Evolutionary conservation across 2,329 filamentous ascomycete species (phyloP).

Genomic region (Xylariales sp.): DNA sequence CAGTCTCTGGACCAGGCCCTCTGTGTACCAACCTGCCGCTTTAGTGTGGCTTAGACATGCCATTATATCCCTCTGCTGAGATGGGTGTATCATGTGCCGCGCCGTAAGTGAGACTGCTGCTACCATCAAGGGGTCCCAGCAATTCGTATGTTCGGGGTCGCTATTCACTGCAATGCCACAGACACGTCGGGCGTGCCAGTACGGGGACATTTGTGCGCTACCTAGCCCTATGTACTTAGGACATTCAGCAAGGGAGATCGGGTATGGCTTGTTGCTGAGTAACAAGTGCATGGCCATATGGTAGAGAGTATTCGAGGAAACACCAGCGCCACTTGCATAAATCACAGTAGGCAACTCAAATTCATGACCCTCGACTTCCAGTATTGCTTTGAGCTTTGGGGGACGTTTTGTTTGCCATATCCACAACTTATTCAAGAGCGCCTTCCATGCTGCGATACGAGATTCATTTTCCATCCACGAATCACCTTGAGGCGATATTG

Average conservation of each 20-base stretch:
- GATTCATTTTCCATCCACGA: background rate
- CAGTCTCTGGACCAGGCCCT: conserved; percentile 9
- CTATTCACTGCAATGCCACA: conserved; percentile 15
- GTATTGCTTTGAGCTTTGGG: conserved; percentile 6
- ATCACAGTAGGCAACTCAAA: conserved; percentile 10
- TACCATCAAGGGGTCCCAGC: conserved; percentile 15
- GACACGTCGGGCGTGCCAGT: conserved; percentile 14
- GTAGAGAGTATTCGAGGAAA: conserved; percentile 13
- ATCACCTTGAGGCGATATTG: no score
- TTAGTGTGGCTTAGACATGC: conserved; percentile 9
- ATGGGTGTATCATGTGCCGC: conserved; percentile 6
- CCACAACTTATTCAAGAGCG: background rate
- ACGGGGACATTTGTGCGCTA: conserved; percentile 4
- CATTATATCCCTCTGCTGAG: conserved; percentile 11
- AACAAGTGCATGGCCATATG: conserved; percentile 14
- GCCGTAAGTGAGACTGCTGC: conserved; percentile 12
- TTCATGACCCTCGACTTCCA: conserved; percentile 7
- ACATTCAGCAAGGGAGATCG: conserved; percentile 1
- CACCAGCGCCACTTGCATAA: conserved; percentile 11
- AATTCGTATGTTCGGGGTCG: conserved; percentile 10
- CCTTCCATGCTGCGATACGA: background rate
- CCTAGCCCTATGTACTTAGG: background rate
- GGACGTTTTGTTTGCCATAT: conserved; percentile 9
- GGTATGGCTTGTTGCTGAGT: conserved; percentile 8
- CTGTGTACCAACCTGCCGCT: conserved; percentile 12